Conservation (phyloP, 352 stramenopile species). For the Phytopythium boreale region DNA sequence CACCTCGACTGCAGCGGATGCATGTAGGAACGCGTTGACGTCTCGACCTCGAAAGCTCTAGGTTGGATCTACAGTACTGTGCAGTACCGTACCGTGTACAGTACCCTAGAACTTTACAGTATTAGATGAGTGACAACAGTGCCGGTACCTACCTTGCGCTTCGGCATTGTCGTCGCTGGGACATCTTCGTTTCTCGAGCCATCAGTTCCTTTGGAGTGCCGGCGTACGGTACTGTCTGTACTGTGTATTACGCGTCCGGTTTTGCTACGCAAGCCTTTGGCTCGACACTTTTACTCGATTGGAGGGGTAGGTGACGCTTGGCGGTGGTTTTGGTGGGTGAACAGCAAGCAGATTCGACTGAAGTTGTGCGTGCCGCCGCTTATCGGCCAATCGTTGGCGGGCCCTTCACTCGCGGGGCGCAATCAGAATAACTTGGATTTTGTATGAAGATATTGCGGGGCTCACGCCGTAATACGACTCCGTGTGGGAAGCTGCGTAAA, state of each 20-base stretch:
- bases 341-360: not conserved
- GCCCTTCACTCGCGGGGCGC: not conserved
- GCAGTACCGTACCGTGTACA: too few relatives aligned
- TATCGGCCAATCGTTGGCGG: not conserved
- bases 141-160: not conserved
- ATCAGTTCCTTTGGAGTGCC: not conserved
- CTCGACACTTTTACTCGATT: not conserved
- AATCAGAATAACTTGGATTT: not conserved
- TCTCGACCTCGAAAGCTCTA: too few relatives aligned
- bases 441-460: not conserved
- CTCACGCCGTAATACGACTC: not conserved
- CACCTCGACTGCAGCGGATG: too few relatives aligned
- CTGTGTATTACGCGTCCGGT: not conserved
- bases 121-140: too few relatives aligned
- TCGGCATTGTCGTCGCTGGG: not conserved
- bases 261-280: not conserved
- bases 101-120: too few relatives aligned
- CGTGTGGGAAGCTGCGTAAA: conserved; percentile 1
- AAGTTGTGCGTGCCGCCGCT: not conserved
- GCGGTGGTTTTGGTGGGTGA: conserved; percentile 2
- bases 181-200: not conserved
- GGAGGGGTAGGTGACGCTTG: not conserved
- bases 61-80: too few relatives aligned
- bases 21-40: too few relatives aligned
- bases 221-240: too few relatives aligned